These are phyloP conservation scores for Penicillium paxilli DNA, from an alignment of 495 filamentous ascomycete genomes.

Conservation along the genomic window DNA sequence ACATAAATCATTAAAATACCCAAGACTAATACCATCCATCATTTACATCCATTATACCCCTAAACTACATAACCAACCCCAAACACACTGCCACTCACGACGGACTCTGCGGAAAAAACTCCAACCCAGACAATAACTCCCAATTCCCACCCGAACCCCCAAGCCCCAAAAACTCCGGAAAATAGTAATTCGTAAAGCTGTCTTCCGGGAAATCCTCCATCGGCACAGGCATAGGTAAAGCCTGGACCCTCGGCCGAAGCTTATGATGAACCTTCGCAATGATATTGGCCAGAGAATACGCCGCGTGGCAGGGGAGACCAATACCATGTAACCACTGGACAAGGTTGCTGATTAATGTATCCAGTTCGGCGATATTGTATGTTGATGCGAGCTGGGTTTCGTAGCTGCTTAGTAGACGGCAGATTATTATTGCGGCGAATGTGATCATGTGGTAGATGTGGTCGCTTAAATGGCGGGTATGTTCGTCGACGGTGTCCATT, in stretches of 20 bases:
- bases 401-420: constrained; percentile 37
- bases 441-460: constrained; percentile 53
- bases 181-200: constrained; percentile 26
- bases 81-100: constrained; percentile 5
- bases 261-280: constrained; percentile 28
- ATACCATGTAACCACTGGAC: constrained; percentile 45
- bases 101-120: constrained; percentile 22
- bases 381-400: constrained; percentile 29
- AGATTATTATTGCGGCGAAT: constrained; percentile 44
- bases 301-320: constrained; percentile 45
- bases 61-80: too few species aligned
- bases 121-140: constrained; percentile 25
- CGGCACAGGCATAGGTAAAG: constrained; percentile 1
- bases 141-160: constrained; percentile 27
- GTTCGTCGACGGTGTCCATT: constrained; percentile 47
- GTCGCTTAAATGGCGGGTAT: constrained; percentile 45
- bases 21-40: too few species aligned
- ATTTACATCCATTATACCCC: too few species aligned
- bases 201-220: constrained; percentile 16
- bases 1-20: too few species aligned
- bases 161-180: constrained; percentile 31
- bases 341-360: constrained; percentile 32
- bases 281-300: constrained; percentile 44
- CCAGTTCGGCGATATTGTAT: constrained; percentile 31
- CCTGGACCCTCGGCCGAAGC: constrained; percentile 16